Base-by-base conservation (phyloP, 1,284 basidiomycete species). In the Austroboletus rostrupii region DNA sequence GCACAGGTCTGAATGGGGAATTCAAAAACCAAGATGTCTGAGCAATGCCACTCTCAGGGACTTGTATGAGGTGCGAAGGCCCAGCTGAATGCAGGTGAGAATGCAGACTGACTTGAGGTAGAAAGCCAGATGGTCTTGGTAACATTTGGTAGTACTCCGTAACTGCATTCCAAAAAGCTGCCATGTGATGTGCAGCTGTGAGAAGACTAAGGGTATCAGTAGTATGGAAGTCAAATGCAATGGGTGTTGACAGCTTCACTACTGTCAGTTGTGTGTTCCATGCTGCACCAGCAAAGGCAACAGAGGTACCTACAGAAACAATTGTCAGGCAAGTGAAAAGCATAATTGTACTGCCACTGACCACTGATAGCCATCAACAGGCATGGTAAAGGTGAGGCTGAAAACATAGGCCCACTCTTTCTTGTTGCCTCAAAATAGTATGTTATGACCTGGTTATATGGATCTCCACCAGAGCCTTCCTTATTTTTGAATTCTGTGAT, bases 221-320 rank as follows among this genome's bases (percentile, higher is more conserved):
- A 1, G 23, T 7, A 26, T 26, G 23, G 23, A 26, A 7, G 9
- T 7, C 23, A 8, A 26, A 26, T 8, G 6, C 23, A 53, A 45
- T n/a, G 6, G 23, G 23, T 26, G 23, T 26, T 26, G 23, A 26
- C 5, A 53, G 12, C 45, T 13, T 8, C 54, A 42, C 23, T 1
- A 42, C 23, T 21, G 0, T 50, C 12, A 4, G 53, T 3, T 38
- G 52, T 16, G 50, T 29, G 14, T 38, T 51, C 53, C 53, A 55
- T 1, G 14, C 32, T 1, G 38, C 49, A 12, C 49, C 43, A 2
- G 53, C 42, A 3, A 56, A 56, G 12, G 36, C 10, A 0, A 55
- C 28, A 10, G 16, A 26, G 4, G 26, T 11, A 12, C 39, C 39
- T 41, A 5, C 5, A 4, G 6, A 23, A 23, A 16, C 21, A 3